Evolutionary conservation across 2,329 filamentous ascomycete species (phyloP), one percentile per base, ranked within the genome.

Genomic region (Pseudogymnoascus verrucosus): DNA sequence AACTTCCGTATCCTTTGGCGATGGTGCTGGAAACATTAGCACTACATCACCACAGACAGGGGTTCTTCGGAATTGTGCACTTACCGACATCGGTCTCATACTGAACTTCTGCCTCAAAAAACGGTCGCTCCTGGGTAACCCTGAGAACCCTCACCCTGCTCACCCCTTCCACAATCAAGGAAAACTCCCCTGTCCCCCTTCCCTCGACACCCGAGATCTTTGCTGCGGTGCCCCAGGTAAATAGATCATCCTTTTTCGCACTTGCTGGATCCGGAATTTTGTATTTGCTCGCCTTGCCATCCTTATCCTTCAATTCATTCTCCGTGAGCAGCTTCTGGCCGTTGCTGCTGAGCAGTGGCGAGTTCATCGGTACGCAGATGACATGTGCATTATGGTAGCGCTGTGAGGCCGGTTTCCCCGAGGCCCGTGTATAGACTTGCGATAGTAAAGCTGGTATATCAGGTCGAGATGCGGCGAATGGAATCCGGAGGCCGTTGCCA

Each of bases 401-500:
- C 68, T 86, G 81, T 66, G 82, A 83, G 28, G 86, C 84, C 68
- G 88, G 84, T 70, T 87, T 88, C 42, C 85, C 84, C 36, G 89
- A 82, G 28, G 88, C 87, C 69, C 87, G 86, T 71, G 89, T 89
- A 76, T 96, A 93, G 65, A 96, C 85, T 69, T 89, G 88, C 19
- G 92, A 90, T 64, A 99, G 86, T 51, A 98, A 84, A 61, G 93
- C 90, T 62, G 91, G 89, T 68, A 98, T 89, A 76, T 98, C 95
- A 68, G 91, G 87, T 61, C 93, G 90, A 75, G 88, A 82, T 39
- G 82, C 87, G 42, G 88, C 86, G 62, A 97, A 88, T 63, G 91
- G 87, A 68, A 98, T 89, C 69, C 93, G 89, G 70, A 96, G 84
- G 61, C 93, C 87, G 64, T 93, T 86, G 66, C 92, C 91, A 3